These are phyloP conservation scores for Chenopodium quinoa DNA, from an alignment of 148 eudicot species.

Conservation along the genomic window DNA sequence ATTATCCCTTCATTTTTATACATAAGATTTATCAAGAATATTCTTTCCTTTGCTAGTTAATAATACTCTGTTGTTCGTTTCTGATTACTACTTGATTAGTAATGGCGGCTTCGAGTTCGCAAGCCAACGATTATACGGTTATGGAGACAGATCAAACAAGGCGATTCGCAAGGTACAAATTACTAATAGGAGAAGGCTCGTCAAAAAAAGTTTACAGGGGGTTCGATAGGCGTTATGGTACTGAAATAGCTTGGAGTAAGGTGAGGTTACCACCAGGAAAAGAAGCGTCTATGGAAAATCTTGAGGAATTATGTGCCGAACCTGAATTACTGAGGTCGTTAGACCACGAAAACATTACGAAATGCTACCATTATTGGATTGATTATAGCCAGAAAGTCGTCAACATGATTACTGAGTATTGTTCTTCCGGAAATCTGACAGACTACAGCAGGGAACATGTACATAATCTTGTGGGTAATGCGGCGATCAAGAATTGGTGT, in stretches of 20 bases:
- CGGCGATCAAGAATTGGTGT: too few relatives aligned
- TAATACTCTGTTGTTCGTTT: too few relatives aligned
- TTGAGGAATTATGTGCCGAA: slow-evolving; percentile 19
- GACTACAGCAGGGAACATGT: too few relatives aligned
- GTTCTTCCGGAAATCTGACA: too few relatives aligned
- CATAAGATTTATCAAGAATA: too few relatives aligned
- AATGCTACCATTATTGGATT: slow-evolving; percentile 27
- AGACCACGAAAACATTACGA: slow-evolving; percentile 30
- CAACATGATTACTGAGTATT: slow-evolving; percentile 15
- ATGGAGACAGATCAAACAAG: slow-evolving; percentile 13
- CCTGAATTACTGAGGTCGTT: slow-evolving; percentile 26
- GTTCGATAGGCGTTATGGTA: slow-evolving; percentile 33
- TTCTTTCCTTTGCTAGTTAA: too few relatives aligned
- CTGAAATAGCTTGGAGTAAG: slow-evolving; percentile 41
- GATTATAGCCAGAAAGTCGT: slow-evolving; percentile 17
- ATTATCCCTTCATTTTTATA: too few relatives aligned
- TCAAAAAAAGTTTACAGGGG: slow-evolving; percentile 32
- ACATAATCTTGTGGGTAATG: too few relatives aligned
- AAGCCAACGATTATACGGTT: not conserved
- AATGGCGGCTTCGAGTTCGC: too few relatives aligned
- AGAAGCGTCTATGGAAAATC: slow-evolving; percentile 3
- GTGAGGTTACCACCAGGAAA: slow-evolving; percentile 15
- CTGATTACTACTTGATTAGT: too few relatives aligned
- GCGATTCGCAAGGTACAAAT: not conserved
- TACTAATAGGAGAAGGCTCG: slow-evolving; percentile 20